These are phyloP conservation scores for Aspergillus ochraceoroseus DNA, from an alignment of 2,329 filamentous ascomycete genomes.

Conservation along the genomic window DNA sequence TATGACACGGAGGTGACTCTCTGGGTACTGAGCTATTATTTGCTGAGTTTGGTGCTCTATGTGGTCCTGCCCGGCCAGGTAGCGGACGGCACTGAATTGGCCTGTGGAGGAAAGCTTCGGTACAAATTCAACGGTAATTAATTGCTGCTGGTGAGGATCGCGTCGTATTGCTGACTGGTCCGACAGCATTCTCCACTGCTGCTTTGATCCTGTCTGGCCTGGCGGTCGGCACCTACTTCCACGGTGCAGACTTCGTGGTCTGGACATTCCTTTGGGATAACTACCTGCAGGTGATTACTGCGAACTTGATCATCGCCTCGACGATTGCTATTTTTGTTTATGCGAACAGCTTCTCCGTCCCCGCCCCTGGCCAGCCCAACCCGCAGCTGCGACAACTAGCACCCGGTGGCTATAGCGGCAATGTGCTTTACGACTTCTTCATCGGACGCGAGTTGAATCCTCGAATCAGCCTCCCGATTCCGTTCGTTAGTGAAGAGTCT, in stretches of 20 bases:
- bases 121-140: constrained; percentile 71
- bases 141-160: constrained; percentile 16
- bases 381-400: constrained; percentile 70
- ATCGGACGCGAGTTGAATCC: constrained; percentile 95
- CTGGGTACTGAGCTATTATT: constrained; percentile 73
- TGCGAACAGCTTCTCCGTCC: constrained; percentile 72
- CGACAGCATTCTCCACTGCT: constrained; percentile 67
- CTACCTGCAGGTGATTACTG: constrained; percentile 77
- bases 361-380: constrained; percentile 57
- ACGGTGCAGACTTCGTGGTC: constrained; percentile 76
- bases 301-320: constrained; percentile 73
- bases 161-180: constrained; percentile 16
- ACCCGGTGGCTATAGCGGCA: constrained; percentile 73
- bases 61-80: constrained; percentile 69
- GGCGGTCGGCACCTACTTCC: constrained; percentile 66
- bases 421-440: constrained; percentile 90
- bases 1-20: constrained; percentile 63
- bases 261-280: constrained; percentile 95
- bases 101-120: constrained; percentile 66
- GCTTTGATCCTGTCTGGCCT: constrained; percentile 66
- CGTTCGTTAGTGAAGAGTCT: constrained; percentile 60
- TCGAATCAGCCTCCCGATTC: constrained; percentile 61
- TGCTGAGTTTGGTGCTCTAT: constrained; percentile 69
- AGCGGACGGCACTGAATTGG: constrained; percentile 64
- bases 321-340: constrained; percentile 73